Percentiles rank a stretch among this genome's conserved stretches.
These are phyloP conservation scores for Ogataea methylovora DNA, from an alignment of 805 yeast species.

Conservation along the genomic window DNA sequence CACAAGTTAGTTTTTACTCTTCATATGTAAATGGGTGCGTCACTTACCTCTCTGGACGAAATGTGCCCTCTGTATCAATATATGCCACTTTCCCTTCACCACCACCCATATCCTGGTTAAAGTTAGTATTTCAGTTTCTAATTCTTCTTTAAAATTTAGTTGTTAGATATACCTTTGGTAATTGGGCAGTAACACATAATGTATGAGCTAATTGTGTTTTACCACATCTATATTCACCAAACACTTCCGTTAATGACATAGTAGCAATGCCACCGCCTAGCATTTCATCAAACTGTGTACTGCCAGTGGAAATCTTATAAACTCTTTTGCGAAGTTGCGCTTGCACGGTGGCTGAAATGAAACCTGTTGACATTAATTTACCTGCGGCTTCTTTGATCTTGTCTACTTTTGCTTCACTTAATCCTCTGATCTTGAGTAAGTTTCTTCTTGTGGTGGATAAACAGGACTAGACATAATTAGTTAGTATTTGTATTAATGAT, in stretches of 20 bases:
- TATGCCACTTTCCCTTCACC: constrained; percentile 77
- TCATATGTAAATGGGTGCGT: background rate
- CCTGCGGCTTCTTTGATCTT: constrained; percentile 69
- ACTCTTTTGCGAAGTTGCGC: constrained; percentile 58
- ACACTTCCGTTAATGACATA: constrained; percentile 71
- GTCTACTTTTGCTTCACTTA: constrained; percentile 72
- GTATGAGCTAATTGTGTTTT: constrained; percentile 81
- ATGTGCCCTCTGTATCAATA: constrained; percentile 78
- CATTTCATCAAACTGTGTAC: constrained; percentile 58
- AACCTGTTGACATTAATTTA: constrained; percentile 57
- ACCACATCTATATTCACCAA: constrained; percentile 77
- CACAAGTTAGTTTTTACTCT: background rate
- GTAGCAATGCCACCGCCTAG: constrained; percentile 74
- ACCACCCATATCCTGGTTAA: constrained; percentile 50
- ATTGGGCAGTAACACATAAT: constrained; percentile 66
- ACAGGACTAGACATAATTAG: constrained; percentile 29
- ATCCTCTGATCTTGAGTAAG: constrained; percentile 57
- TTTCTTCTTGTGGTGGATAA: constrained; percentile 59
- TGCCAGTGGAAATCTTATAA: constrained; percentile 62
- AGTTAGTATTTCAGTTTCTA: background rate
- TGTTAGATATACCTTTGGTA: constrained; percentile 47
- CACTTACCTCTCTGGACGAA: constrained; percentile 57
- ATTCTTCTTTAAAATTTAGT: background rate
- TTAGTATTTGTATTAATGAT: background rate
- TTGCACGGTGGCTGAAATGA: constrained; percentile 67